These are phyloP conservation scores for Mycena crocata DNA, from an alignment of 768 basidiomycete genomes.

Conservation along the genomic window DNA sequence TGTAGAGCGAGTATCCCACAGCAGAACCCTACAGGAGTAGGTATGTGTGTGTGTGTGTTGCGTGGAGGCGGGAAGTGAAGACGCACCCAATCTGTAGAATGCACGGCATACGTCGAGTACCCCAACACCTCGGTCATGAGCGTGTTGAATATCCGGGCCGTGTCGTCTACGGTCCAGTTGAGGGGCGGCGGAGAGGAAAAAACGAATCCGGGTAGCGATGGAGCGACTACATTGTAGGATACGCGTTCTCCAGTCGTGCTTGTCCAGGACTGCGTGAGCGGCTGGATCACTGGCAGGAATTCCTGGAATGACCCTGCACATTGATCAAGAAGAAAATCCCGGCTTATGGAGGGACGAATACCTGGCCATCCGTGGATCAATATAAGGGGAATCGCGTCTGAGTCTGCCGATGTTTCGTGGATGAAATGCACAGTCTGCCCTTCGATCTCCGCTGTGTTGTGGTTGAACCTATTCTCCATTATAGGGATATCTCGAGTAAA, in stretches of 20 bases:
- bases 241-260: not conserved
- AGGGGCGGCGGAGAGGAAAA: constrained; percentile 27
- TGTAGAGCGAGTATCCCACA: not conserved
- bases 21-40: not conserved
- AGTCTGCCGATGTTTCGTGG: constrained; percentile 7
- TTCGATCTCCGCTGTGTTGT: constrained; percentile 33
- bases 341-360: not conserved
- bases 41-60: not conserved
- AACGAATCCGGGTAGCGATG: constrained; percentile 31
- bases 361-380: constrained; percentile 25
- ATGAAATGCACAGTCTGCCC: constrained; percentile 14
- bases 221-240: constrained; percentile 9
- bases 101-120: constrained; percentile 35
- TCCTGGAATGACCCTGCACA: constrained; percentile 22
- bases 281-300: not conserved
- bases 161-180: constrained; percentile 37
- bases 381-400: constrained; percentile 14
- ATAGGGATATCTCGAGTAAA: not conserved
- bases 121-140: constrained; percentile 40
- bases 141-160: constrained; percentile 37
- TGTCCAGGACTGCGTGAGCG: not conserved
- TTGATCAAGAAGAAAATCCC: not conserved
- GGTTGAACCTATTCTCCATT: not conserved
- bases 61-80: not conserved
- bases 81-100: constrained; percentile 40